A percentile compares a stretch with the other conserved stretches of the same genome.
Conservation (phyloP, 257 asterid genomes). For the Solanum chilense region DNA sequence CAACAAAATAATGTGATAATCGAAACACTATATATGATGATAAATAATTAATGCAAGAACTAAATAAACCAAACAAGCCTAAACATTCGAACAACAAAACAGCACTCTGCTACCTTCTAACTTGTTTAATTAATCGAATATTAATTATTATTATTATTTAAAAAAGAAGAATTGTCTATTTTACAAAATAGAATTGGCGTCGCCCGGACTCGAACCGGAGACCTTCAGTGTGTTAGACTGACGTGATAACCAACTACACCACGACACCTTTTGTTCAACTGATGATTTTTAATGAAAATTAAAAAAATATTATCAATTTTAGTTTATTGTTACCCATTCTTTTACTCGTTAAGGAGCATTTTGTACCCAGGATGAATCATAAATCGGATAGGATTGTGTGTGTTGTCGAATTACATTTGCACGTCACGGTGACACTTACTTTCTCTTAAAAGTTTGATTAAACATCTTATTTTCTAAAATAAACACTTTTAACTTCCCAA, state of each 20-base stretch:
- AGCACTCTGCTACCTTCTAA: background rate
- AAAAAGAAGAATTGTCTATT: background rate
- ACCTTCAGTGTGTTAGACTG: conserved; percentile 91
- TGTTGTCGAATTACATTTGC: background rate
- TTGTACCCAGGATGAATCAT: background rate
- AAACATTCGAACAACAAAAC: background rate
- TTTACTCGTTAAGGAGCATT: background rate
- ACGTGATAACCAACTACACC: conserved; percentile 94
- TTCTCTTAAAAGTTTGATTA: too few relatives aligned
- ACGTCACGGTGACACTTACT: background rate
- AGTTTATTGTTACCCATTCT: background rate
- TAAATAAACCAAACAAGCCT: background rate
- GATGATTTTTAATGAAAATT: too few relatives aligned
- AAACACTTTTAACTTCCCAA: too few relatives aligned
- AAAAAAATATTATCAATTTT: too few relatives aligned
- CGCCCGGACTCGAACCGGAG: conserved; percentile 79
- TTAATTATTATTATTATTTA: background rate
- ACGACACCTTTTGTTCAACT: conserved; percentile 18
- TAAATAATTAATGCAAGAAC: background rate
- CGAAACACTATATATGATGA: background rate
- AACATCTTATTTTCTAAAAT: too few relatives aligned
- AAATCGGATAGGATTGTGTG: background rate
- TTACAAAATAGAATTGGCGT: conserved; percentile 36
- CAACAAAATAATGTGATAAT: background rate
- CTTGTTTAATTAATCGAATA: background rate